Conservation (phyloP, 495 filamentous ascomycete genomes). For the Polyplosphaeria fusca region DNA sequence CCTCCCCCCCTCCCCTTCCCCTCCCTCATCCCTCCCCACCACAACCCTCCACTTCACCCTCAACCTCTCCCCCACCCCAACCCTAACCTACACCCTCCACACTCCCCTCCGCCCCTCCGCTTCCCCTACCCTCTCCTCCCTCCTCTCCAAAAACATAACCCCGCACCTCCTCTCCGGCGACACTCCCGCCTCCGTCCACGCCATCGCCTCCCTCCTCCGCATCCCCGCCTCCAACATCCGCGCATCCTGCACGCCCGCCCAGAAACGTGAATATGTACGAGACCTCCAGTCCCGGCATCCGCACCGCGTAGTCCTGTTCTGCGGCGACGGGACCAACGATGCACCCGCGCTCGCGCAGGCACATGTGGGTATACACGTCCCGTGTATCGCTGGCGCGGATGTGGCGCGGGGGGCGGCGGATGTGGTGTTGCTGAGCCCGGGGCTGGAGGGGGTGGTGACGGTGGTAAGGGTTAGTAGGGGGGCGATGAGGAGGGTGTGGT, state of each 20-base stretch:
- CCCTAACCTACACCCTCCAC: conserved; percentile 55
- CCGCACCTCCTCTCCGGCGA: conserved; percentile 70
- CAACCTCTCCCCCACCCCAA: conserved; percentile 57
- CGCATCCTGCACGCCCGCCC: conserved; percentile 54
- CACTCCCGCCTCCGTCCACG: conserved; percentile 55
- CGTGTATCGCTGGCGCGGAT: conserved; percentile 49
- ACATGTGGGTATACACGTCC: conserved; percentile 65
- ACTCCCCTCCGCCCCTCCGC: conserved; percentile 63
- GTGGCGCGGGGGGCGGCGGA: conserved; percentile 68
- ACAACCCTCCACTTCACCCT: conserved; percentile 61
- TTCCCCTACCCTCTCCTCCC: conserved; percentile 43
- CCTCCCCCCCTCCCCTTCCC: conserved; percentile 37
- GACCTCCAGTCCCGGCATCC: neutral
- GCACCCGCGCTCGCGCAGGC: conserved; percentile 67
- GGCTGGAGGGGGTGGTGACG: conserved; percentile 54
- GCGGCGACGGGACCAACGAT: conserved; percentile 79
- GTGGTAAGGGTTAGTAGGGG: conserved; percentile 56
- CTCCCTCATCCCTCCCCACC: conserved; percentile 48
- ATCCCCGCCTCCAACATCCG: conserved; percentile 51
- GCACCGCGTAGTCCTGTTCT: conserved; percentile 55
- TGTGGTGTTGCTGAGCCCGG: conserved; percentile 60
- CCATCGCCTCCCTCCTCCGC: conserved; percentile 50
- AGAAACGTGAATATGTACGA: conserved; percentile 63
- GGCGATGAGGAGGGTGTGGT: conserved; percentile 53
- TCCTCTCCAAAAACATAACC: conserved; percentile 54